Percentiles rank a stretch among this genome's conserved stretches.
These are phyloP conservation scores for Xylariaceae sp. DNA, from an alignment of 2,329 filamentous ascomycete species.

Conservation along the genomic window DNA sequence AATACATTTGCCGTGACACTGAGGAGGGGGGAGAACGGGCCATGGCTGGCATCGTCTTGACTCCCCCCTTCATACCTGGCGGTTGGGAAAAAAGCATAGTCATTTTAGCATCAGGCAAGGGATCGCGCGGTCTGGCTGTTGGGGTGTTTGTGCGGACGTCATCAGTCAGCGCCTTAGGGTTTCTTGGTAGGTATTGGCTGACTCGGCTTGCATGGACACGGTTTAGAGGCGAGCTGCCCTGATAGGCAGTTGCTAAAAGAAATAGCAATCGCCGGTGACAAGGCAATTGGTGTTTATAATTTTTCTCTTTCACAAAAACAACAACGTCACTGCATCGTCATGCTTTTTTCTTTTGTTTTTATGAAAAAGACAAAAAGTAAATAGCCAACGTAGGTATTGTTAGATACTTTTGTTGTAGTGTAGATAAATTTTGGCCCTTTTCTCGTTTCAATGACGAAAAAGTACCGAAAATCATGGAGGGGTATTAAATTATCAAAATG, in stretches of 20 bases:
- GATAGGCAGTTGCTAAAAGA: neutral
- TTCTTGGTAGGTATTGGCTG: neutral
- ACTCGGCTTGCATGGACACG: neutral
- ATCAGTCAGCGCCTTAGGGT: neutral
- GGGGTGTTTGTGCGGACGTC: slow-evolving; percentile 1
- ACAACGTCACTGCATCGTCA: no score
- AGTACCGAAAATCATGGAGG: no score
- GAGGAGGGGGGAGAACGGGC: neutral
- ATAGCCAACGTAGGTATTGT: no score
- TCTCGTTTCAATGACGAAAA: no score
- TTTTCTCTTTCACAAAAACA: no score
- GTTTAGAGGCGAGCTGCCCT: neutral
- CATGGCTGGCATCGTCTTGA: neutral
- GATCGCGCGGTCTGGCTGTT: neutral
- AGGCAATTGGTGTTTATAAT: no score
- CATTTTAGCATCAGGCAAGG: slow-evolving; percentile 3
- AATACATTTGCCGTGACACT: neutral
- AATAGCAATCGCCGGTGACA: no score
- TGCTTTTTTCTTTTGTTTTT: no score
- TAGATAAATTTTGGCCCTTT: no score
- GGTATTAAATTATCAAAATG: no score
- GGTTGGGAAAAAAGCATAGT: slow-evolving; percentile 13
- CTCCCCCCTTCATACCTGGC: neutral
- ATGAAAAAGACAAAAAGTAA: no score
- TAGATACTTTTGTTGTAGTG: no score